phyloP scores from a whole-genome alignment of 805 yeast species.

The Saccharomyces jurei region DNA sequence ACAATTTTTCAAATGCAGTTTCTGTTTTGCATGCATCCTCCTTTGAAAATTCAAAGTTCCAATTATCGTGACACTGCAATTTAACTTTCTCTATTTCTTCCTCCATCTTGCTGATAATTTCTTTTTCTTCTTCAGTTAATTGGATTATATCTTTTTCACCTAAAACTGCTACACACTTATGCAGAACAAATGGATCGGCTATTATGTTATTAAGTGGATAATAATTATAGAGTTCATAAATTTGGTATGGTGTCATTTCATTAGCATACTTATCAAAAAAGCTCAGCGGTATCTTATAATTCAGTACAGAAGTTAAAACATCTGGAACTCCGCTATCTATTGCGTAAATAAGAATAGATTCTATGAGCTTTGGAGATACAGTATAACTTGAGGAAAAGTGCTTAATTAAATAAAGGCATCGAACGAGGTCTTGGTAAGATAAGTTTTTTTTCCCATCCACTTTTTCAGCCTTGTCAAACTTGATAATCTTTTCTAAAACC shows the following conservation, averaged over 20 bases:
- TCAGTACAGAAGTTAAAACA: constrained; percentile 8
- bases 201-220: constrained; percentile 7
- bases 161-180: constrained; percentile 8
- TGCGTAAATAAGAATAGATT: constrained; percentile 9
- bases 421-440: constrained; percentile 15
- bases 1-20: constrained; percentile 8
- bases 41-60: not conserved
- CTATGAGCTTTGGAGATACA: constrained; percentile 6
- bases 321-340: constrained; percentile 4
- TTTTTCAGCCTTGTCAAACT: constrained; percentile 33
- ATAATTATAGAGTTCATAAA: constrained; percentile 8
- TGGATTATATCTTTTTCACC: constrained; percentile 10
- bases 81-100: constrained; percentile 3
- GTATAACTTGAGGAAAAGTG: not conserved
- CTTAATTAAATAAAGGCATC: constrained; percentile 19
- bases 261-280: constrained; percentile 7
- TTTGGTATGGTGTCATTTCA: constrained; percentile 14
- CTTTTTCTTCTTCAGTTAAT: constrained; percentile 13
- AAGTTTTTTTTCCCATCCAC: constrained; percentile 27
- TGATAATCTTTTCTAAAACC: constrained; percentile 32
- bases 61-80: not conserved
- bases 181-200: constrained; percentile 6
- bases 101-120: constrained; percentile 2
- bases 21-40: constrained; percentile 1
- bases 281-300: constrained; percentile 5